Evolutionary conservation across 1,284 basidiomycete species (phyloP), one percentile per base, ranked within the genome.

Genomic region (Rhodotorula mucilaginosa): DNA sequence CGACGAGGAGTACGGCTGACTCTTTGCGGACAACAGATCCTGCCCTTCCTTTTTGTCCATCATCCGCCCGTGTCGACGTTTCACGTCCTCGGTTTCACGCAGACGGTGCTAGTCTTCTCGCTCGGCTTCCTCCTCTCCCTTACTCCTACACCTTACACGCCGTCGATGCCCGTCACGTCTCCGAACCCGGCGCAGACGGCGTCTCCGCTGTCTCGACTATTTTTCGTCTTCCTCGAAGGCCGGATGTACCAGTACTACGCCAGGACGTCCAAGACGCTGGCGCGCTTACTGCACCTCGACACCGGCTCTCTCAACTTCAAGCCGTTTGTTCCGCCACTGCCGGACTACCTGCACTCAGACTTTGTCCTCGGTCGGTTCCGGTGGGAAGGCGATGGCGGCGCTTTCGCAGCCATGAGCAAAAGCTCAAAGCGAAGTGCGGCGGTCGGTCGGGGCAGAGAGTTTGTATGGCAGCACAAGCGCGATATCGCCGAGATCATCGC

Each of bases 121-220:
- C 67, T 75, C 34, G 57, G 68, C 39, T n/a, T 46, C 1, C 52
- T 71, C 13, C 59, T 75, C 10, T 62, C 73, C 15, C 58, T 69
- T 2, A 71, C 67, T 2, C 74, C 74, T 13, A 58, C 71, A 1
- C 47, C 60, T 2, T 75, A 58, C 39, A 46, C 23, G 15, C 61
- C 74, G 0, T 7, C n/a, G 3, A 19, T 52, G 5, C 3, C 47
- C 15, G 12, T 26, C 19, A 58, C 58, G 16, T 6, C 48, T 1
- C 70, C 72, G 8, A 71, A 75, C 54, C 74, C 74, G 2, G 70
- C 67, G 2, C 72, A 74, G 64, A 70, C 64, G n/a, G 72, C 74
- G 19, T 71, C 74, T 2, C 74, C 72, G 18, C 57, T 75, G 15
- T 75, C 74, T 2, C 65, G 58, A 29, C 64, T 71, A 39, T 63